These are phyloP conservation scores for Salvia rosmarinus DNA, from an alignment of 257 asterid genomes.

Conservation along the genomic window DNA sequence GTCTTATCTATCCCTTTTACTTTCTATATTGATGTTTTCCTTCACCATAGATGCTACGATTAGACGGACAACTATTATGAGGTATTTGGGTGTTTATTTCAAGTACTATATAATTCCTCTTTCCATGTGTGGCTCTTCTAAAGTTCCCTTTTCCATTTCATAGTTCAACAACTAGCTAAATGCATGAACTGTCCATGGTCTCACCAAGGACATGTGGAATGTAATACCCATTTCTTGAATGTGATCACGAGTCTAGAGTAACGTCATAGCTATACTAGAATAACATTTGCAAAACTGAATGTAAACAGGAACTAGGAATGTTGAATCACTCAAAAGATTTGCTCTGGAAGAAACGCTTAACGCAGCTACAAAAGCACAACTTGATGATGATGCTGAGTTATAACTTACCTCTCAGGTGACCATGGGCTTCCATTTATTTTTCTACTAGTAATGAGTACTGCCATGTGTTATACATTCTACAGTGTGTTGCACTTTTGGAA, in stretches of 20 bases:
- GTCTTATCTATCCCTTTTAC: not conserved
- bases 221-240: not conserved
- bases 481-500: conserved; percentile 6
- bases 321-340: conserved; percentile 66
- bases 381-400: conserved; percentile 57
- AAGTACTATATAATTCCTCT: not conserved
- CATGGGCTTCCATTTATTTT: not conserved
- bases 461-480: not conserved
- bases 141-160: not conserved
- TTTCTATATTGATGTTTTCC: not conserved
- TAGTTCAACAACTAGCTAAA: not conserved
- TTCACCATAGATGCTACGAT: conserved; percentile 9
- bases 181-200: not conserved
- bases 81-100: not conserved
- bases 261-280: not conserved
- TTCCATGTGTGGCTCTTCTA: not conserved
- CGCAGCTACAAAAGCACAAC: conserved; percentile 61
- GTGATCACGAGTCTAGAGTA: not conserved
- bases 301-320: conserved; percentile 60
- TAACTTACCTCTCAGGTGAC: conserved; percentile 43
- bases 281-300: conserved; percentile 24
- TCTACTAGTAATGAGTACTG: not conserved
- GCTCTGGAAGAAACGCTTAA: conserved; percentile 74
- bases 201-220: not conserved
- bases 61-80: not conserved